Conservation (phyloP, 257 asterid species). For the Forsythia viridissima region DNA sequence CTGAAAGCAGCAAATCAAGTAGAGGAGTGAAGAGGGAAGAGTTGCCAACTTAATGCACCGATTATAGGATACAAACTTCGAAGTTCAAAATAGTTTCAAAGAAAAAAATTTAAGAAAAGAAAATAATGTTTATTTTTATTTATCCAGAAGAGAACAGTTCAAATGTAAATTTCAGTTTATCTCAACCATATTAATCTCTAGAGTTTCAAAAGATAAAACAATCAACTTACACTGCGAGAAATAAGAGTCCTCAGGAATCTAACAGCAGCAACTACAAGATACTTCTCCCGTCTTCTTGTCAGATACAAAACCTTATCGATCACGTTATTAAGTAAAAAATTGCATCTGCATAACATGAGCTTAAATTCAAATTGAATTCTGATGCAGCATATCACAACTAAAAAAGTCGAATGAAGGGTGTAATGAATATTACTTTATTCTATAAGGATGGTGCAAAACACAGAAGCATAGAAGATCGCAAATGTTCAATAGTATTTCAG, state of each 20-base stretch:
- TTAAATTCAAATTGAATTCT: conserved; percentile 12
- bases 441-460: conserved; percentile 87
- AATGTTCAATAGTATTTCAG: conserved; percentile 82
- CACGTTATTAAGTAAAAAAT: conserved; percentile 84
- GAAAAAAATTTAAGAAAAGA: neutral
- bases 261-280: conserved; percentile 89
- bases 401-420: conserved; percentile 5
- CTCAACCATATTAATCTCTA: neutral
- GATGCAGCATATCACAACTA: conserved; percentile 11
- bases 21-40: neutral
- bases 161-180: neutral
- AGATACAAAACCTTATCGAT: conserved; percentile 82
- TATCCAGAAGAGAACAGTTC: neutral
- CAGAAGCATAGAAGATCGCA: conserved; percentile 97
- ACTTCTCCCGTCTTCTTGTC: conserved; percentile 88
- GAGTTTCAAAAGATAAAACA: conserved; percentile 10
- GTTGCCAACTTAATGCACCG: neutral
- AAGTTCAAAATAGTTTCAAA: neutral
- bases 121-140: neutral
- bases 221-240: conserved; percentile 84
- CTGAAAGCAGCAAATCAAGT: conserved; percentile 11
- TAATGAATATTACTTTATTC: conserved; percentile 73
- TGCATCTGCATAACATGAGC: conserved; percentile 62
- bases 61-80: neutral
- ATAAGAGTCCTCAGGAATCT: conserved; percentile 85